These are phyloP conservation scores for Thielaviopsis ethacetica DNA, from an alignment of 2,329 filamentous ascomycete species.

Conservation along the genomic window DNA sequence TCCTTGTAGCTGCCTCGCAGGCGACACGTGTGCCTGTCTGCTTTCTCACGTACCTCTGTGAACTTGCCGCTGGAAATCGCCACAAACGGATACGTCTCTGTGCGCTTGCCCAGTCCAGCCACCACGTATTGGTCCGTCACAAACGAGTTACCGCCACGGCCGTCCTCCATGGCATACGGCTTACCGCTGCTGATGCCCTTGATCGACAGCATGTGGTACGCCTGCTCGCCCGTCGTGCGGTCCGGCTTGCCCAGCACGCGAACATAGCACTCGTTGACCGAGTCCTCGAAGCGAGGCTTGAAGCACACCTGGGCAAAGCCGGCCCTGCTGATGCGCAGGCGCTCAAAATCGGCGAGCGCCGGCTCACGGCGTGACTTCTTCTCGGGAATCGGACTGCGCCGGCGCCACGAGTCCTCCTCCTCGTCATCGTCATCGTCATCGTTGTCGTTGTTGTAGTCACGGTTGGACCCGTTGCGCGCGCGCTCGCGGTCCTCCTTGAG, in stretches of 20 bases:
- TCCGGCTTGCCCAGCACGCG: conserved; percentile 73
- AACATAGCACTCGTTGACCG: conserved; percentile 69
- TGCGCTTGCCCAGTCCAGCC: conserved; percentile 65
- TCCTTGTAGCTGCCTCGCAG: no score
- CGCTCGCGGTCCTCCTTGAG: conserved; percentile 39
- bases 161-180: conserved; percentile 68
- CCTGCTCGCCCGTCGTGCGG: conserved; percentile 50
- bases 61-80: conserved; percentile 74
- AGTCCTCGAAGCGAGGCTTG: conserved; percentile 72
- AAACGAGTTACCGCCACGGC: conserved; percentile 48
- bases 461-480: conserved; percentile 30
- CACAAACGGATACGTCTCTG: conserved; percentile 79
- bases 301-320: conserved; percentile 88
- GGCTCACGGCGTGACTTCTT: conserved; percentile 37
- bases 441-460: conserved; percentile 29
- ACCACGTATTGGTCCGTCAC: conserved; percentile 74
- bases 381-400: conserved; percentile 36
- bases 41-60: conserved; percentile 49
- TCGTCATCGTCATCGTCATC: conserved; percentile 54
- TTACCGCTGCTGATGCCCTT: conserved; percentile 62
- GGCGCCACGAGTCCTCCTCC: conserved; percentile 60
- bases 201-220: conserved; percentile 54
- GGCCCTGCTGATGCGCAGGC: conserved; percentile 65
- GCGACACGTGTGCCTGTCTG: no score
- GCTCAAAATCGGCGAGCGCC: conserved; percentile 66